Evolutionary conservation across 2,329 filamentous ascomycete species (phyloP), one percentile per base, ranked within the genome.

Genomic region (Talaromyces funiculosus): DNA sequence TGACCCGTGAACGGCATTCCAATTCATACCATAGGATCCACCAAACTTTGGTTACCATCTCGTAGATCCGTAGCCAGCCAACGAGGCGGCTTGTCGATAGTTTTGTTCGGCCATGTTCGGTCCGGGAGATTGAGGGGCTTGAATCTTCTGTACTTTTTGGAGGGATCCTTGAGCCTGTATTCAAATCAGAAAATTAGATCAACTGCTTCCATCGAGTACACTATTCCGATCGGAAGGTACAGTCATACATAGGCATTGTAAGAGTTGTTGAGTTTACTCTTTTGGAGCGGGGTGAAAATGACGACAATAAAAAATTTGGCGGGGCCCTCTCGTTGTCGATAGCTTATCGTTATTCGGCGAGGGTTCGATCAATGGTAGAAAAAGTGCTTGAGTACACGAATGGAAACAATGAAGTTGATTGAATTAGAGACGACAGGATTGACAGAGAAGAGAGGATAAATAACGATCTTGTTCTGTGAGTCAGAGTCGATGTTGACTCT

Each of bases 21-120:
- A 26, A 18, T 22, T 14, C 84, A 67, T 81, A 90, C 89, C 92
- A 97, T 97, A 64, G 93, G 92, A 74, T 96, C 90, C 35, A 90
- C 86, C 75, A 96, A 81, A 75, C 88, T 92, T 80, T 97, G 93
- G 81, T 97, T 97, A 61, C 92, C 93, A 81, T 97, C 93, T 70
- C 93, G 83, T 69, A 95, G 79, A 74, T 94, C 90, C 42, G 91
- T 95, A 47, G 90, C 89, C 72, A 97, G 85, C 92, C 92, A 97
- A 70, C 93, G 84, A 37, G 92, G 92, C 54, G 92, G 84, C 78
- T 92, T 94, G 69, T 90, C 85, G 69, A 97, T 84, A 42, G 84
- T 85, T 79, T 90, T 92, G 72, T 83, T 84, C 10, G 92, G 92
- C 92, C 92, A 96, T 88, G 80, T 77, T 64, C 80, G 75, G 66